phyloP scores from a whole-genome alignment of 2,329 filamentous ascomycete species.

The Aspergillus calidoustus region DNA sequence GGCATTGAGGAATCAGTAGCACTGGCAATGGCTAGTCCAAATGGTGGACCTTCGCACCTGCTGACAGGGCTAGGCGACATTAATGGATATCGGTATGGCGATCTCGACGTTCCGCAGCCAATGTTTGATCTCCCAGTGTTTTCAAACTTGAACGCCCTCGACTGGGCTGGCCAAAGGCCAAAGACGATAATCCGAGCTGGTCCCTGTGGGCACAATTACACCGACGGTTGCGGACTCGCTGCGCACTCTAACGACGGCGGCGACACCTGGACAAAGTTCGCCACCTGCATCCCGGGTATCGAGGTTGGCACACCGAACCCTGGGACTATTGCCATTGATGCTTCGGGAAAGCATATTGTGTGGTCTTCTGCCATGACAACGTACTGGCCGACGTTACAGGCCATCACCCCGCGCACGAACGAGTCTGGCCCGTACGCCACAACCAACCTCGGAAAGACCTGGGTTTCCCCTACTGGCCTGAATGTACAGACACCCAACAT shows the following conservation, averaged over 20 bases:
- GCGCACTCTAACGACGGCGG: slow-evolving; percentile 19
- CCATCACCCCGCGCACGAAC: slow-evolving; percentile 10
- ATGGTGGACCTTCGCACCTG: slow-evolving; percentile 15
- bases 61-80: slow-evolving; percentile 18
- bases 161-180: slow-evolving; percentile 21
- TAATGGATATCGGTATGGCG: slow-evolving; percentile 17
- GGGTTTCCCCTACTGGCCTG: slow-evolving; percentile 19
- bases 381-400: slow-evolving; percentile 14
- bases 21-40: slow-evolving; percentile 20
- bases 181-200: slow-evolving; percentile 20
- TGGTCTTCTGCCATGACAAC: slow-evolving; percentile 20
- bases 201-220: slow-evolving; percentile 20
- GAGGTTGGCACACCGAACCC: slow-evolving; percentile 16
- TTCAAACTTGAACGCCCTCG: slow-evolving; percentile 22
- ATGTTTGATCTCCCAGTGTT: slow-evolving; percentile 23
- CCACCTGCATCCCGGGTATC: slow-evolving; percentile 18
- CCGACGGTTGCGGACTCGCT: slow-evolving; percentile 21
- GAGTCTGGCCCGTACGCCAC: slow-evolving; percentile 19
- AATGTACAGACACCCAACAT: slow-evolving; percentile 18
- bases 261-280: slow-evolving; percentile 18
- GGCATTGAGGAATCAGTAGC: slow-evolving; percentile 22
- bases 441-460: slow-evolving; percentile 17
- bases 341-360: slow-evolving; percentile 21
- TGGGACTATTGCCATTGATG: slow-evolving; percentile 20
- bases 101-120: slow-evolving; percentile 20